Percentiles rank a stretch among this genome's conserved stretches.
These are phyloP conservation scores for Trichodelitschia bisporula DNA, from an alignment of 495 filamentous ascomycete species.

Conservation along the genomic window DNA sequence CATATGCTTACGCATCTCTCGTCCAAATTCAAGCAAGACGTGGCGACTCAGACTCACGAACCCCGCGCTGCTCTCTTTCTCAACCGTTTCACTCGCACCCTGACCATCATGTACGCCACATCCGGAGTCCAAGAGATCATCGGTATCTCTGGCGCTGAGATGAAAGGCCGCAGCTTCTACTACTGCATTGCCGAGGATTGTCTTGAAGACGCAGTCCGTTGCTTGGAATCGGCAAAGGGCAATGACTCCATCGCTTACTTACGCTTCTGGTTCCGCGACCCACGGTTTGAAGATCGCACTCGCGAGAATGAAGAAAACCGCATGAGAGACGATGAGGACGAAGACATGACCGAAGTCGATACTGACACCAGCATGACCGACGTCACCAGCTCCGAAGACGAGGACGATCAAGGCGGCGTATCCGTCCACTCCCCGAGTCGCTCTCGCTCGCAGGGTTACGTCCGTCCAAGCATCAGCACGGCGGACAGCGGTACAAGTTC, in stretches of 20 bases:
- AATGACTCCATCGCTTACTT: slow-evolving; percentile 87
- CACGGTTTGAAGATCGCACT: slow-evolving; percentile 23
- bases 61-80: slow-evolving; percentile 68
- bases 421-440: not conserved
- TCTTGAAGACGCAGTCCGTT: slow-evolving; percentile 45
- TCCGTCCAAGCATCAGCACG: not conserved
- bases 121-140: slow-evolving; percentile 47
- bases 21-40: slow-evolving; percentile 46
- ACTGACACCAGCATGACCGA: slow-evolving; percentile 15
- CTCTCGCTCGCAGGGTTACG: not conserved
- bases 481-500: not conserved
- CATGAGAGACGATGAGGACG: slow-evolving; percentile 1
- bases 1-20: slow-evolving; percentile 78
- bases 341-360: slow-evolving; percentile 10
- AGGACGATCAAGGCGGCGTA: slow-evolving; percentile 6
- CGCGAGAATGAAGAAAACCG: no score
- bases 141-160: slow-evolving; percentile 36
- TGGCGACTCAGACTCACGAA: slow-evolving; percentile 37
- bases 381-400: slow-evolving; percentile 14
- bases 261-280: slow-evolving; percentile 71
- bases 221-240: slow-evolving; percentile 65
- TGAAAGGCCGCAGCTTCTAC: slow-evolving; percentile 53
- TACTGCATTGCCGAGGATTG: slow-evolving; percentile 60
- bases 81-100: slow-evolving; percentile 62
- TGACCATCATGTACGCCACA: slow-evolving; percentile 73